These are phyloP conservation scores for Bimuria novae-zelandiae DNA, from an alignment of 2,329 filamentous ascomycete genomes.

Conservation along the genomic window DNA sequence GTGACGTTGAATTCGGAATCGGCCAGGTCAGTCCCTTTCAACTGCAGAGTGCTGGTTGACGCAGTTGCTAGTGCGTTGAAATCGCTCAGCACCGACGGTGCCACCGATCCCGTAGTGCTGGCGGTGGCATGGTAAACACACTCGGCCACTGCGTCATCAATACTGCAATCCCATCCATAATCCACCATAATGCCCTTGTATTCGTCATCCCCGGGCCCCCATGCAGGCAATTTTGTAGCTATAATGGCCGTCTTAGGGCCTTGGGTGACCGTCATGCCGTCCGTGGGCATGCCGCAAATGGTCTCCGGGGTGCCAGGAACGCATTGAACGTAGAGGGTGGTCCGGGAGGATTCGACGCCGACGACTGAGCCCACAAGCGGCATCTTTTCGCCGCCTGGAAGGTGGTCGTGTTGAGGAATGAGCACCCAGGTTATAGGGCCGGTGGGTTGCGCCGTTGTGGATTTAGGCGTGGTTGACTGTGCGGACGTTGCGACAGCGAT, in stretches of 20 bases:
- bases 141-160: not conserved
- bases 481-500: not conserved
- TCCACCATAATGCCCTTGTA: not conserved
- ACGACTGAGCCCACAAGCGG: not conserved
- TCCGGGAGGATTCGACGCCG: not conserved
- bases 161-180: conserved; percentile 1
- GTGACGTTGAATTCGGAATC: not conserved
- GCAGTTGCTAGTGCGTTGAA: not conserved
- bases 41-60: not conserved
- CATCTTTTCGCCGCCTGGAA: not conserved
- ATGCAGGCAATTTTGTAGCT: not conserved
- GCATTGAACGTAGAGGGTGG: not conserved
- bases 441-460: not conserved
- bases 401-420: not conserved
- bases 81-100: not conserved
- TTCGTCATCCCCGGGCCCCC: not conserved
- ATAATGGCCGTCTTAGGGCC: not conserved
- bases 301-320: not conserved
- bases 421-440: not conserved
- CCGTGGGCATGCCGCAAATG: not conserved
- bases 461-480: not conserved
- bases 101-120: not conserved
- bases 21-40: not conserved
- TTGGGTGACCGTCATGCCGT: not conserved
- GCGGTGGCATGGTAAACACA: not conserved